Evolutionary conservation across 257 asterid genomes (phyloP), one percentile per base, ranked within the genome.

Genomic region (Verbena officinalis): DNA sequence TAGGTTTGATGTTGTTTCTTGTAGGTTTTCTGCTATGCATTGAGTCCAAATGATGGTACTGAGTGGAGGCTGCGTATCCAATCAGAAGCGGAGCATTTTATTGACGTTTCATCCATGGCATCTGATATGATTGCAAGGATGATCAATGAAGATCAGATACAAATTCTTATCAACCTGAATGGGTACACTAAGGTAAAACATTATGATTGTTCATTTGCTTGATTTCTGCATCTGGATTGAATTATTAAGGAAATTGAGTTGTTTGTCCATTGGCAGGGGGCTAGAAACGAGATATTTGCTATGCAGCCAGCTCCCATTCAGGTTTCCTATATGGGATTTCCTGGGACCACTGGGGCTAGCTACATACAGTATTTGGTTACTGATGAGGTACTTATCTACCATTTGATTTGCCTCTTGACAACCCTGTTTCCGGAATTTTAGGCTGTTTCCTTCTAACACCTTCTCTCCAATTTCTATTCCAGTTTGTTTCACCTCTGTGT

Each of bases 281-380:
- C 98, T 23, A 85, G 99, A 78, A 94, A 94, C 73, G 99, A 94
- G 80, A 83, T 94, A 78, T 94, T 94, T 80, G 92, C 99, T 63
- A 90, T 94, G 98, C 95, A 88, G 75, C 99, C 99, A 38, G 98
- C 99, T 71, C 99, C 99, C 17, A 86, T 94, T 81, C 99, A 94
- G 85, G 98, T 94, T 71, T 94, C 99, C 20, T 94, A 94, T 63
- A 94, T 94, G 99, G 99, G 99, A 58, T 94, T 94, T 72, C 99
- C 99, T 20, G 99, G 99, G 70, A 94, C 99, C 58, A 94, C 98
- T 0, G 99, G 99, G 75, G 99, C 99, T 9, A 55, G 70, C 67
- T 94, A 94, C 78, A 90, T 94, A 70, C 86, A 94, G 48, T 94
- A 94, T 78, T 80, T 94, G 83, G 98, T 94, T 33, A 81, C 99